A percentile compares a stretch with the other conserved stretches of the same genome.
phyloP scores from a whole-genome alignment of 2,329 filamentous ascomycete species.

The Lachnellula suecica region DNA sequence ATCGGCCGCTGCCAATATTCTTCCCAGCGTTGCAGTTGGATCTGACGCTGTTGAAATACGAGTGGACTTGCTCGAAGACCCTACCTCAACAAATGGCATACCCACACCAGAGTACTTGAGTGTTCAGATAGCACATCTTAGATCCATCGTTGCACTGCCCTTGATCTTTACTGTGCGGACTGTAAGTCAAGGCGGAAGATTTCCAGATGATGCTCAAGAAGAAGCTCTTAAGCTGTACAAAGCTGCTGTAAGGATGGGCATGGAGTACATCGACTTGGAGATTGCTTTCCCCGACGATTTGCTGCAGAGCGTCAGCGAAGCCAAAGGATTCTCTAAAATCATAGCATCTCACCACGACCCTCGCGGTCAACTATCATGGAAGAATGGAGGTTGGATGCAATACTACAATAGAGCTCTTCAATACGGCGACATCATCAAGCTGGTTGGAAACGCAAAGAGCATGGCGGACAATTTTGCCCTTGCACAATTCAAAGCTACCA shows the following conservation, averaged over 20 bases:
- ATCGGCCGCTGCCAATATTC: conserved; percentile 56
- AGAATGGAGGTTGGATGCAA: conserved; percentile 86
- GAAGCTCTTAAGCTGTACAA: conserved; percentile 74
- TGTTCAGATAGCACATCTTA: conserved; percentile 77
- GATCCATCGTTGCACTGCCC: conserved; percentile 70
- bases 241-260: conserved; percentile 76
- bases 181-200: conserved; percentile 80
- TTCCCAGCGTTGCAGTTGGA: conserved; percentile 76
- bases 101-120: conserved; percentile 74
- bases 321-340: conserved; percentile 72
- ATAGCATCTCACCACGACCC: conserved; percentile 97
- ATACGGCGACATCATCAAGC: conserved; percentile 90
- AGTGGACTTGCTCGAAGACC: conserved; percentile 84
- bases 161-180: conserved; percentile 93
- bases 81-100: conserved; percentile 49
- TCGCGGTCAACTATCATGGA: conserved; percentile 76
- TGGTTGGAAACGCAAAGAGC: conserved; percentile 76
- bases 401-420: conserved; percentile 89
- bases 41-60: conserved; percentile 91
- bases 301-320: conserved; percentile 64
- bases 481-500: conserved; percentile 76
- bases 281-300: conserved; percentile 80
- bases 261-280: conserved; percentile 92
- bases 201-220: conserved; percentile 74
- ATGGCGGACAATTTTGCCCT: conserved; percentile 87